phyloP scores from a whole-genome alignment of 1,139 yeast genomes.

The Taphrina communis region DNA sequence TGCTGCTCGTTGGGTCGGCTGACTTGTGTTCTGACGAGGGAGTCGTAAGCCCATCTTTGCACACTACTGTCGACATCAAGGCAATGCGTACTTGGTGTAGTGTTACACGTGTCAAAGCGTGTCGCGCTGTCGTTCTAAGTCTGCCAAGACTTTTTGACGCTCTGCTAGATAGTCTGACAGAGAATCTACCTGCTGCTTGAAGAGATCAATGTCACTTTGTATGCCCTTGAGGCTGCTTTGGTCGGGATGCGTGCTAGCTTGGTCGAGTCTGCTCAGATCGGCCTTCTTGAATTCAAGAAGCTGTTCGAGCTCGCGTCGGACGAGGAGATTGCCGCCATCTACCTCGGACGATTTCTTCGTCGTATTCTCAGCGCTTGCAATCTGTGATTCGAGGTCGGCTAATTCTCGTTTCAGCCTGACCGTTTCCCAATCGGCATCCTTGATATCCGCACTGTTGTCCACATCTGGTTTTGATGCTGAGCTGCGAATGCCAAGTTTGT shows the following conservation, averaged over 20 bases:
- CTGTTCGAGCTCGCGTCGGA: slow-evolving; percentile 80
- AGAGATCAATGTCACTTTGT: slow-evolving; percentile 65
- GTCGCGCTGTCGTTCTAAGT: slow-evolving; percentile 51
- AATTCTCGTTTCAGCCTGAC: slow-evolving; percentile 81
- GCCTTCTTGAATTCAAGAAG: slow-evolving; percentile 73
- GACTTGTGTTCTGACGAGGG: too few species aligned
- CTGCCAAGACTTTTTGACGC: slow-evolving; percentile 57
- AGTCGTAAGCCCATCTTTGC: too few species aligned
- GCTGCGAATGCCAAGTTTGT: slow-evolving; percentile 55
- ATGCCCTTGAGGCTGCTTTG: slow-evolving; percentile 50
- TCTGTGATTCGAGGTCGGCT: slow-evolving; percentile 69
- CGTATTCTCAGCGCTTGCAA: slow-evolving; percentile 64
- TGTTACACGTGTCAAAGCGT: slow-evolving; percentile 1
- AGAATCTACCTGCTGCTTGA: slow-evolving; percentile 64
- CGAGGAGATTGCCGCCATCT: slow-evolving; percentile 53
- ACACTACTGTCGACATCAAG: too few species aligned
- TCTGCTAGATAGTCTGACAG: slow-evolving; percentile 59
- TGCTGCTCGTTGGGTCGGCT: too few species aligned
- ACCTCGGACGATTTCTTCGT: slow-evolving; percentile 51
- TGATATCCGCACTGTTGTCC: slow-evolving; percentile 68
- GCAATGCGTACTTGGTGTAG: too few species aligned
- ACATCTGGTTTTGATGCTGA: slow-evolving; percentile 59
- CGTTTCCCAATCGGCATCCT: slow-evolving; percentile 85
- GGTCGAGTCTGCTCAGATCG: slow-evolving; percentile 53
- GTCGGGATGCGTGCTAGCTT: slow-evolving; percentile 43